Evolutionary conservation across 2,329 filamentous ascomycete species (phyloP).

Genomic region (Cladophialophora bantiana): DNA sequence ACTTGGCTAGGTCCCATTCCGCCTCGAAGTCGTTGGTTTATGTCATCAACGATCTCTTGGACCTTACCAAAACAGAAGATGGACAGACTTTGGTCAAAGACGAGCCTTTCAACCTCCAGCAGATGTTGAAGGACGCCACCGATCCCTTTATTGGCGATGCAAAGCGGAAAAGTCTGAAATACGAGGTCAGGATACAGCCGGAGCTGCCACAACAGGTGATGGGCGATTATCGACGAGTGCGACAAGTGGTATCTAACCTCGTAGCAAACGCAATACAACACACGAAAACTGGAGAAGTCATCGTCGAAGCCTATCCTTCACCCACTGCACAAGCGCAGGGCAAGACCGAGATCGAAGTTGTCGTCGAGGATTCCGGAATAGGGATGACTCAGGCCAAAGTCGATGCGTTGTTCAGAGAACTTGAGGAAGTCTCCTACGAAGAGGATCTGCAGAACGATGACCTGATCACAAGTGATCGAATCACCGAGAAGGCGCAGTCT

Average conservation of each 20-base stretch:
- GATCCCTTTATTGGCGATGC: slow-evolving; percentile 77
- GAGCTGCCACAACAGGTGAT: slow-evolving; percentile 74
- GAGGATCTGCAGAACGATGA: slow-evolving; percentile 67
- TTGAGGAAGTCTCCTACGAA: slow-evolving; percentile 70
- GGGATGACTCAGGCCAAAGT: slow-evolving; percentile 67
- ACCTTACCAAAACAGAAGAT: slow-evolving; percentile 86
- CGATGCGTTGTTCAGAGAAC: slow-evolving; percentile 66
- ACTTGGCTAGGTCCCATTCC: slow-evolving; percentile 82
- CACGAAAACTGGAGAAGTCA: slow-evolving; percentile 71
- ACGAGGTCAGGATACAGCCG: slow-evolving; percentile 70
- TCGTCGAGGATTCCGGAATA: slow-evolving; percentile 75
- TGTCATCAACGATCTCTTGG: slow-evolving; percentile 89
- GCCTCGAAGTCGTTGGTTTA: slow-evolving; percentile 92
- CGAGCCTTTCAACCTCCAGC: slow-evolving; percentile 75
- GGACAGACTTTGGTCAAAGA: slow-evolving; percentile 80
- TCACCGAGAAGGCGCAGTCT: slow-evolving; percentile 46
- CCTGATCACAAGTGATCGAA: slow-evolving; percentile 60
- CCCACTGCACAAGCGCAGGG: slow-evolving; percentile 52
- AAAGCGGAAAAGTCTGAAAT: slow-evolving; percentile 75
- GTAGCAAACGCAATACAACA: slow-evolving; percentile 85
- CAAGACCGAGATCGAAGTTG: slow-evolving; percentile 71
- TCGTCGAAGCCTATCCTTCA: slow-evolving; percentile 70
- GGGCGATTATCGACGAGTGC: slow-evolving; percentile 79
- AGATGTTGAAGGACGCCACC: slow-evolving; percentile 77
- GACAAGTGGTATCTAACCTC: slow-evolving; percentile 82